Percentiles rank a stretch among this genome's conserved stretches.
Evolutionary conservation across 371 early-diverging fungal genomes (phyloP).

Genomic region (Mycotypha africana): DNA sequence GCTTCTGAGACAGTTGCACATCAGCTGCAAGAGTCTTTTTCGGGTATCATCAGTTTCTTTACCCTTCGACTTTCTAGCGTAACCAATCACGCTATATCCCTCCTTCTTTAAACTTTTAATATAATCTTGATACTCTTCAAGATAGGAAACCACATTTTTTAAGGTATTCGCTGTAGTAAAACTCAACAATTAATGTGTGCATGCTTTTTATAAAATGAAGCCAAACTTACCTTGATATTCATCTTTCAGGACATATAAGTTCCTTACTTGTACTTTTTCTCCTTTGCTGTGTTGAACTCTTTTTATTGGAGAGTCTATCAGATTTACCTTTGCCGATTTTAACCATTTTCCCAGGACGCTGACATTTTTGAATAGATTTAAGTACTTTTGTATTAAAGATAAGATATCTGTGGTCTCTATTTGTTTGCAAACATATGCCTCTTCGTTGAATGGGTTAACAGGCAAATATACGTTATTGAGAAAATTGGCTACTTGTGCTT

Average conservation of each 20-base stretch:
- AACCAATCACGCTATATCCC: conserved; percentile 14
- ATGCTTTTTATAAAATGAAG: conserved; percentile 15
- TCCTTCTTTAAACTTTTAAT: conserved; percentile 14
- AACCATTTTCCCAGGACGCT: conserved; percentile 16
- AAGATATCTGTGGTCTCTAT: conserved; percentile 11
- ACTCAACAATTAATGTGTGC: conserved; percentile 11
- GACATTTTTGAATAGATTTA: conserved; percentile 8
- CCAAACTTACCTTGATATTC: conserved; percentile 16
- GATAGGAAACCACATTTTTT: conserved; percentile 12
- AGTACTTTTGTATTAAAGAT: conserved; percentile 8
- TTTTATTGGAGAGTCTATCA: conserved; percentile 8
- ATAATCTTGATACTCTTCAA: conserved; percentile 14
- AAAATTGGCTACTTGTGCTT: conserved; percentile 10
- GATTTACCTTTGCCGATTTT: conserved; percentile 10
- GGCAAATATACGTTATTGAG: conserved; percentile 12
- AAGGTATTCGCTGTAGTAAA: conserved; percentile 15
- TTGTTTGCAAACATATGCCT: conserved; percentile 14
- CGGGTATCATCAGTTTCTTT: conserved; percentile 15
- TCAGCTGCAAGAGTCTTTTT: conserved; percentile 14
- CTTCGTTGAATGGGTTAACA: conserved; percentile 15
- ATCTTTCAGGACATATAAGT: conserved; percentile 15
- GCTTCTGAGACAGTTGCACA: conserved; percentile 9
- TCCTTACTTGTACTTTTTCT: conserved; percentile 19
- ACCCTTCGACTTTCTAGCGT: conserved; percentile 18
- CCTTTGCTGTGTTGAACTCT: conserved; percentile 8